Base-by-base conservation (phyloP, 1,284 basidiomycete genomes). In the Microbotryomycetes sp. region DNA sequence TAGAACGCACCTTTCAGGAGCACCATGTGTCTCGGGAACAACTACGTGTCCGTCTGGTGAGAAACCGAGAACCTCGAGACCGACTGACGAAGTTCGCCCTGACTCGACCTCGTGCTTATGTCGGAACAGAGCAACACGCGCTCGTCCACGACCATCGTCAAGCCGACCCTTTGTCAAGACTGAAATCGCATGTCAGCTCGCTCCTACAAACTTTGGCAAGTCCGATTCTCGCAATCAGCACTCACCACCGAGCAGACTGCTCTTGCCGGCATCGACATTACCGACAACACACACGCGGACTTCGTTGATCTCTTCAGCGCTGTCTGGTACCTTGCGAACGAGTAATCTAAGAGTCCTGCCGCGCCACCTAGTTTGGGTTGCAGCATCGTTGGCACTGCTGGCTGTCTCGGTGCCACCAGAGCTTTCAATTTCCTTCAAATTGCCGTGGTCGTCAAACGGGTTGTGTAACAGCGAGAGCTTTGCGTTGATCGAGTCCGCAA, bases 41-140 rank as follows among this genome's bases (percentile, higher is more conserved):
- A 58, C 32, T 81, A 77, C 16, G 89, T 89, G 31, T 80, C 80
- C 3, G 56, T 56, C 25, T 56, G 69, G 31, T 59, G 62, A 22
- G 65, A 71, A 29, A 19, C 63, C 65, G 4, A 67, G 49, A n/a
- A 90, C 91, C 81, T 97, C 93, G 85, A 96, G 91, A 49, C 96
- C 94, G 32, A 97, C 90, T 63, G 87, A 91, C 30, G 89, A 92
- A 0, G 94, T 97, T 58, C 96, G 80, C 2, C 96, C 94, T 12
- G 88, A 92, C 78, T 98, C 94, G 65, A 97, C 81, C 76, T 99
- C 94, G 73, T 98, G 94, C 75, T 97, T 97, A 77, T 99, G 96
- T 51, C 94, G 81, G 78, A 97, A 97, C 6, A 98, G 79, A 3
- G 87, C 86, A 7, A 97, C 88, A 55, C 94, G 87, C 1, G 94